These are phyloP conservation scores for Colletotrichum musicola DNA, from an alignment of 2,329 filamentous ascomycete species.

Conservation along the genomic window DNA sequence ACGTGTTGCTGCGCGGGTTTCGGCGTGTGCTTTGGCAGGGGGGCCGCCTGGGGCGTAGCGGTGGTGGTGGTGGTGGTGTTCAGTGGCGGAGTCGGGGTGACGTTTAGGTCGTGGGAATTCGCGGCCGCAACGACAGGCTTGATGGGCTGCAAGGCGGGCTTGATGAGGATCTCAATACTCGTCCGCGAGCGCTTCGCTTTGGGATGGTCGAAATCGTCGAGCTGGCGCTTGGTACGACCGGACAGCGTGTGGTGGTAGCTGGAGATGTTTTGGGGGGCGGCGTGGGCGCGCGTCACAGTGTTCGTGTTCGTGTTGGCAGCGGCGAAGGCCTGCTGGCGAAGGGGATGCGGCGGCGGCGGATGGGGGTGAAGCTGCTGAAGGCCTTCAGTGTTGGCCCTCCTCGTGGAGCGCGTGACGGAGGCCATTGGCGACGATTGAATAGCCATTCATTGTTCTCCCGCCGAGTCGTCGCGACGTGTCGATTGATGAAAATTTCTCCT, in stretches of 20 bases:
- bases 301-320: constrained; percentile 43
- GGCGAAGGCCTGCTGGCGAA: constrained; percentile 42
- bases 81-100: constrained; percentile 35
- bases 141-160: constrained; percentile 41
- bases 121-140: constrained; percentile 40
- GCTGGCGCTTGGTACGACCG: constrained; percentile 62
- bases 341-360: constrained; percentile 40
- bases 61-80: constrained; percentile 35
- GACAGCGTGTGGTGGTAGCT: constrained; percentile 49
- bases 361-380: constrained; percentile 50
- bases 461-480: constrained; percentile 33
- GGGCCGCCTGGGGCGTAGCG: constrained; percentile 28
- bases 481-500: constrained; percentile 25
- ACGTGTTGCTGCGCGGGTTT: constrained; percentile 23
- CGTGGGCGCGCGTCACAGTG: constrained; percentile 44
- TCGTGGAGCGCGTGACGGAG: constrained; percentile 64
- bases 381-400: constrained; percentile 59
- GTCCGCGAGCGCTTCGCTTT: constrained; percentile 65
- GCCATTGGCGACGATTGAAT: constrained; percentile 57
- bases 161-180: constrained; percentile 63
- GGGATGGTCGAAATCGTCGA: constrained; percentile 61
- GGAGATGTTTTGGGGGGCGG: constrained; percentile 47
- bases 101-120: constrained; percentile 26
- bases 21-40: not conserved
- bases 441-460: constrained; percentile 46